Evolutionary conservation across 176 grass and related monocot genomes (phyloP), one percentile per base, ranked within the genome.

Genomic region (Saccharum officinarum): DNA sequence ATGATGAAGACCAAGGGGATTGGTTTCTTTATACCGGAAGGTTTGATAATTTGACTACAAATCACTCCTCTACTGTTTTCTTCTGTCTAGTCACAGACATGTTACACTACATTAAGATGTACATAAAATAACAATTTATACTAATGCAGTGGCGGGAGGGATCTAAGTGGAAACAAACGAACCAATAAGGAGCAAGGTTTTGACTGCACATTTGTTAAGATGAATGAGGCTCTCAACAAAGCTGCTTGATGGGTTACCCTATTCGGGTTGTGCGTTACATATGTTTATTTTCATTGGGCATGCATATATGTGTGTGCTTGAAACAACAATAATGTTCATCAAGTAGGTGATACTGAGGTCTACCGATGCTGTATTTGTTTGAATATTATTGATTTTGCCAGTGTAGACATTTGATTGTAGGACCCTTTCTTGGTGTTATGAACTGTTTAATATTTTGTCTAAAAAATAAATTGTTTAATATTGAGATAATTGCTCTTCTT

Each of bases 11-110:
- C 75, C 91, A 95, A 33, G 91, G 93, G 70, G 95, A 98, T 46
- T 95, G 87, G 93, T 98, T 95, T 39, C 89, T 98, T 39, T 98
- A 98, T 73, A 98, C 95, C 13, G 89, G 93, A 80, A 95, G 93
- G 93, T 98, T 75, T 44, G 22, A 12, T 47, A 33, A 11, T 46
- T 39, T 90, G 3, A n/a, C 13, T 7, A 63, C 38, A 75, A 41
- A 15, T 17, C 75, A 50, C 62, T 41, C 11, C 62, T 41, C 11
- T 50, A 45, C 57, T 69, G 6, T 26, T n/a, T 45, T 45, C 26
- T 45, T 45, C 26, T 3, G 12, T 16, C 7, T 37, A 22, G 36
- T 81, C 67, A 40, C 4, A 8, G 3, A 13, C 14, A 65, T 6
- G 49, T 37, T 47, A 22, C 12, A 8, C 34, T 15, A 47, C 40